Conservation (phyloP, 768 basidiomycete species). For the Amanita rubescens region DNA sequence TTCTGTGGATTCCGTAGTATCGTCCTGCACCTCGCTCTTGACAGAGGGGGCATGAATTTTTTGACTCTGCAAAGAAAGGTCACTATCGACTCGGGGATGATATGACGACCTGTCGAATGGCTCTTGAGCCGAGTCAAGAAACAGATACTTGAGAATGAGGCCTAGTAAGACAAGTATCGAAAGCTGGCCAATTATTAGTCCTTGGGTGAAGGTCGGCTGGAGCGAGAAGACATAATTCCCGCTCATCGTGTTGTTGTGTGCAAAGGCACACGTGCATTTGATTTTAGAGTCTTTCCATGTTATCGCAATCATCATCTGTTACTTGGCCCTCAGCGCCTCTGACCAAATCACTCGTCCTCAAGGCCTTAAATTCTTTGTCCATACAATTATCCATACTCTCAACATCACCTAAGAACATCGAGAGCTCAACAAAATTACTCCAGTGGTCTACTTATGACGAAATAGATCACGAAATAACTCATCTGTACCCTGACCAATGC, state of each 20-base stretch:
- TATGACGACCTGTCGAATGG: conserved; percentile 50
- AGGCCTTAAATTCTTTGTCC: conserved; percentile 26
- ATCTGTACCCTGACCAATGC: conserved; percentile 37
- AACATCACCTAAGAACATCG: conserved; percentile 10
- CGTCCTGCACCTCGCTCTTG: conserved; percentile 19
- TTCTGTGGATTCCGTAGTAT: conserved; percentile 62
- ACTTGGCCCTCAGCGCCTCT: conserved; percentile 47
- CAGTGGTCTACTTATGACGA: conserved; percentile 90
- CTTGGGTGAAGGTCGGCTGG: conserved; percentile 91
- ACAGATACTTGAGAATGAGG: conserved; percentile 89
- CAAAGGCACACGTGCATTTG: conserved; percentile 14
- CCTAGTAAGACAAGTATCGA: conserved; percentile 74
- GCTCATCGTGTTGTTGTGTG: conserved; percentile 25
- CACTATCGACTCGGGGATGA: conserved; percentile 49
- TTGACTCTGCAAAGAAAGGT: conserved; percentile 33
- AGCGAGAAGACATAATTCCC: conserved; percentile 62
- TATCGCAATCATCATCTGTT: conserved; percentile 26
- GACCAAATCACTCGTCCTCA: conserved; percentile 36
- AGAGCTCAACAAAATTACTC: conserved; percentile 27
- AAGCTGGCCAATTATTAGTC: conserved; percentile 85
- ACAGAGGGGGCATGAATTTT: conserved; percentile 18
- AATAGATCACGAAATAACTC: conserved; percentile 70
- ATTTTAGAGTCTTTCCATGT: conserved; percentile 5
- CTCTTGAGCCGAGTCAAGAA: conserved; percentile 71
- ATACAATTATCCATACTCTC: conserved; percentile 15